Evolutionary conservation across 176 grass and related monocot species (phyloP), one percentile per base, ranked within the genome.

Genomic region (Musa acuminata): DNA sequence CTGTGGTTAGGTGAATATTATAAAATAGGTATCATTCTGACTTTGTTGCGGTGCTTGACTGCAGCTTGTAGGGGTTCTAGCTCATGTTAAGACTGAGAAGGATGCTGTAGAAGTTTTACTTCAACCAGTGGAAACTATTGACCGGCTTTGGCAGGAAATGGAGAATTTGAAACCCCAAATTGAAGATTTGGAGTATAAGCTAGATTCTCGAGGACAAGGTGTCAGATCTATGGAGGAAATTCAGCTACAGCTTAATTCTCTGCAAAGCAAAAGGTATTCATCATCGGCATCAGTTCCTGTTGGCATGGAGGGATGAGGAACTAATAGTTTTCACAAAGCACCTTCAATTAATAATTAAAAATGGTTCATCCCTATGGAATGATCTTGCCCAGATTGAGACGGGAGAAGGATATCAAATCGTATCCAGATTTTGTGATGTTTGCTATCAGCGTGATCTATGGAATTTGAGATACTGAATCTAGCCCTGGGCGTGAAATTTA

Each of bases 131-230:
- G 85, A 90, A 72, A 77, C 19, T 64, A 77, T 92, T 82, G 85
- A 90, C 53, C 78, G 89, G 49, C 83, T 81, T 78, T 67, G 81
- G 62, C 76, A 70, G 80, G 81, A 85, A 68, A 92, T 92, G 72
- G 79, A 92, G 49, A 77, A 84, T 64, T 84, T 96, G 71, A 69
- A 0, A 75, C 55, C 67, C 68, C 71, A 88, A 81, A 79, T 96
- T 64, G 21, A 88, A 75, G 85, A 90, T 64, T 85, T 96, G 76
- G 89, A 88, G 59, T 87, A 92, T 79, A 83, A 79, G 63, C 87
- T 96, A 74, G 87, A 97, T 92, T 92, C 85, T 77, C 53, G 77
- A 82, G 87, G 87, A 68, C 93, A 90, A 83, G 90, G 90, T 78
- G 90, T 85, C 54, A 90, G 75, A 90, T 88, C 90, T 64, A 26